Conservation (phyloP, 306 rosid genomes). For the Datisca glomerata region DNA sequence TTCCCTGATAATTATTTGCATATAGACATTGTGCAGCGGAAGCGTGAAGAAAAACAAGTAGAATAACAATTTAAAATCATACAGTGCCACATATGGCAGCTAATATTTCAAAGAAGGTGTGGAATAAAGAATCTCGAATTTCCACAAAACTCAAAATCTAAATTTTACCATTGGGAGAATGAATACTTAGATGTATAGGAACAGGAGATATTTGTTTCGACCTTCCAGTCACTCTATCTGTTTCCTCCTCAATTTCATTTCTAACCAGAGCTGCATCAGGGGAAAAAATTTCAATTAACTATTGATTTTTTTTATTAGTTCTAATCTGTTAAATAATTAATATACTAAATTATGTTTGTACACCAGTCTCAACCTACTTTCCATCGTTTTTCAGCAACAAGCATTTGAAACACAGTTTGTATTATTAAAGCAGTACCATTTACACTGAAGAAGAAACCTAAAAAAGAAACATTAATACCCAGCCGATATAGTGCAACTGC, state of each 20-base stretch:
- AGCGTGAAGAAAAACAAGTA: not conserved
- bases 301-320: too few species aligned
- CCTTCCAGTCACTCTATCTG: slow-evolving; percentile 60
- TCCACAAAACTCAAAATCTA: not conserved
- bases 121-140: too few species aligned
- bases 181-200: slow-evolving; percentile 82
- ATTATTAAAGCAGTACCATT: too few species aligned
- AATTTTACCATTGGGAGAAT: slow-evolving; percentile 57
- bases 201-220: slow-evolving; percentile 70
- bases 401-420: too few species aligned
- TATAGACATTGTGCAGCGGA: not conserved
- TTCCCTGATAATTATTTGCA: not conserved
- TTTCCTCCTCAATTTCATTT: slow-evolving; percentile 82
- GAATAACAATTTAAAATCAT: not conserved
- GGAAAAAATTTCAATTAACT: slow-evolving; percentile 10
- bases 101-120: too few species aligned
- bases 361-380: too few species aligned
- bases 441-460: too few species aligned
- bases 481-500: too few species aligned
- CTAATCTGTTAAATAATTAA: too few species aligned
- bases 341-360: too few species aligned
- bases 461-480: too few species aligned
- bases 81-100: not conserved
- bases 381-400: too few species aligned
- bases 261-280: slow-evolving; percentile 54